Evolutionary conservation across 2,329 filamentous ascomycete species (phyloP).

Genomic region (Proliferodiscus dingleyae): DNA sequence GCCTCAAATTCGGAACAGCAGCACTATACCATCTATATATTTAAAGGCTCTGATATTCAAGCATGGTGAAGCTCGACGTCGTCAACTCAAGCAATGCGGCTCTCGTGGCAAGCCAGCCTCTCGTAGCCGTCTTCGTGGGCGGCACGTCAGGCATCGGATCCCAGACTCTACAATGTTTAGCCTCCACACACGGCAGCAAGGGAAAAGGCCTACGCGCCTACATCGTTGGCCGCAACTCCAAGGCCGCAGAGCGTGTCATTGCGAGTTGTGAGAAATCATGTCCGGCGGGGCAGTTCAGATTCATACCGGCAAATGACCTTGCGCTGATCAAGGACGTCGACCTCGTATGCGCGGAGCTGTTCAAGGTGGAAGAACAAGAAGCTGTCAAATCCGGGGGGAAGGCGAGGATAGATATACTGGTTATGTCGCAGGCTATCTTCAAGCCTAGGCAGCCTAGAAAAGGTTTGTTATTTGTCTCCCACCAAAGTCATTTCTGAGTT

Average conservation of each 20-base stretch:
- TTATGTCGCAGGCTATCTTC: constrained; percentile 29
- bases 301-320: constrained; percentile 30
- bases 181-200: constrained; percentile 1
- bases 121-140: constrained; percentile 13
- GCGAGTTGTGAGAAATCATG: constrained; percentile 26
- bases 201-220: constrained; percentile 30
- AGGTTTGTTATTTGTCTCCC: constrained; percentile 16
- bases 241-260: constrained; percentile 28
- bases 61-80: constrained; percentile 5
- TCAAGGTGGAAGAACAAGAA: constrained; percentile 21
- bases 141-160: constrained; percentile 9
- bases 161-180: constrained; percentile 3
- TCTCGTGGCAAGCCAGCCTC: constrained; percentile 2
- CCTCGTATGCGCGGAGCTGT: constrained; percentile 25
- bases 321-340: constrained; percentile 33
- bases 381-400: background rate
- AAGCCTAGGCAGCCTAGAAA: constrained; percentile 18
- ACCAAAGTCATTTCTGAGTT: no score
- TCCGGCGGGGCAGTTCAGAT: constrained; percentile 31
- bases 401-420: constrained; percentile 32
- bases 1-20: no score
- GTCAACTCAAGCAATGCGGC: constrained; percentile 2
- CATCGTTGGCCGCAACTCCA: constrained; percentile 28
- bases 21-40: background rate
- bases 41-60: background rate